Conservation (phyloP, 495 filamentous ascomycete species). For the Penicillium bialowiezense region DNA sequence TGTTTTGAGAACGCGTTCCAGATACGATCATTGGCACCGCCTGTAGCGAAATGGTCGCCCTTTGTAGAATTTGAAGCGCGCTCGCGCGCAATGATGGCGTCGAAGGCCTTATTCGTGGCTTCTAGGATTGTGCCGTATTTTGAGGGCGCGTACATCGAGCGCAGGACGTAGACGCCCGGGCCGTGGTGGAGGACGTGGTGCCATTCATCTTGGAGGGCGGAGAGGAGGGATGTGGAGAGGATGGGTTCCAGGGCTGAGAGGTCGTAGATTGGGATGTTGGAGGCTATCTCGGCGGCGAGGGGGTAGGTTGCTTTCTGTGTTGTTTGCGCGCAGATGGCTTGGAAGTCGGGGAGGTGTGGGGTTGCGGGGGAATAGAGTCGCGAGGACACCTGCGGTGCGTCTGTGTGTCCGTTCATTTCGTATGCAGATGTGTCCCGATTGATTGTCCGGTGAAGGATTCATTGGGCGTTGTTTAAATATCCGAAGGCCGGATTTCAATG, state of each 20-base stretch:
- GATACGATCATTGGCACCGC: conserved; percentile 50
- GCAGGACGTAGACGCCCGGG: conserved; percentile 52
- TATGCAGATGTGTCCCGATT: background rate
- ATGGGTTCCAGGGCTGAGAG: conserved; percentile 25
- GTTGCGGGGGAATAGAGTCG: conserved; percentile 24
- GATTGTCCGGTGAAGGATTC: background rate
- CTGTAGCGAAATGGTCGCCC: conserved; percentile 54
- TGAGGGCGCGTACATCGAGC: conserved; percentile 37
- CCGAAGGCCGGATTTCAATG: conserved; percentile 16
- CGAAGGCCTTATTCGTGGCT: conserved; percentile 39
- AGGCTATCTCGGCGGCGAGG: conserved; percentile 33
- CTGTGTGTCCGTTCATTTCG: background rate
- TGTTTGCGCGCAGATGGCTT: conserved; percentile 38
- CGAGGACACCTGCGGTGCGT: conserved; percentile 15
- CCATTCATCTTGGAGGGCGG: conserved; percentile 52
- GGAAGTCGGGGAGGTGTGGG: conserved; percentile 35
- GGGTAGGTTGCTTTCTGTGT: conserved; percentile 38
- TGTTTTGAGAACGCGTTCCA: conserved; percentile 61
- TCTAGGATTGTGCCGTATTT: conserved; percentile 30
- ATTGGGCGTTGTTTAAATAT: conserved; percentile 8
- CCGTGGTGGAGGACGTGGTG: conserved; percentile 50
- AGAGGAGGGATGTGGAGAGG: conserved; percentile 13
- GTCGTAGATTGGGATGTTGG: conserved; percentile 55
- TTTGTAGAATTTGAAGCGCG: conserved; percentile 29
- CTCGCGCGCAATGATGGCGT: conserved; percentile 37